phyloP scores from a whole-genome alignment of 176 grass and related monocot genomes.

The Ananas comosus region DNA sequence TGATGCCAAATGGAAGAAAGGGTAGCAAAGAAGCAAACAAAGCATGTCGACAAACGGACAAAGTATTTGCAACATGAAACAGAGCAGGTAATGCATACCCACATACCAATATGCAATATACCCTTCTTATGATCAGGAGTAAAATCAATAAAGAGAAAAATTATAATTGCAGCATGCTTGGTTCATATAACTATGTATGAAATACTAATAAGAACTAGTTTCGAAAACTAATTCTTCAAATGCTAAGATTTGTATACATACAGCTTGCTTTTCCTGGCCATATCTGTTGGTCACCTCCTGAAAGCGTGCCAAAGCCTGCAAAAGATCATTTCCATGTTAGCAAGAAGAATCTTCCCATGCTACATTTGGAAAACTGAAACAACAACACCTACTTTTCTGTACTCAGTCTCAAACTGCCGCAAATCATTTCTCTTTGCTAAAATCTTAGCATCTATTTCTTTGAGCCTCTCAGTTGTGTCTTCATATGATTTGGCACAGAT shows the following conservation, averaged over 20 bases:
- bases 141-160: too few relatives aligned
- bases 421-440: slow-evolving; percentile 88
- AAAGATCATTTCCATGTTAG: slow-evolving; percentile 19
- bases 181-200: not conserved
- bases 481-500: slow-evolving; percentile 71
- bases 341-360: not conserved
- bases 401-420: slow-evolving; percentile 86
- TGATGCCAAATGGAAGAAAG: too few relatives aligned
- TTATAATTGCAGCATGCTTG: not conserved
- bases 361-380: slow-evolving; percentile 12
- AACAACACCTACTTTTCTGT: slow-evolving; percentile 76
- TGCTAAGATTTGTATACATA: slow-evolving; percentile 28
- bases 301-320: slow-evolving; percentile 87
- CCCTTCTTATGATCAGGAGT: too few relatives aligned
- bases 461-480: slow-evolving; percentile 83
- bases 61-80: too few relatives aligned
- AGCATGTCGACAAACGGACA: too few relatives aligned
- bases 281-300: slow-evolving; percentile 91
- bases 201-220: not conserved
- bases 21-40: too few relatives aligned
- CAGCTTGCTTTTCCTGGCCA: slow-evolving; percentile 80
- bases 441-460: slow-evolving; percentile 88
- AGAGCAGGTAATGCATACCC: too few relatives aligned
- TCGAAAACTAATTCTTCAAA: not conserved
- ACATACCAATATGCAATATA: too few relatives aligned